A percentile compares a stretch with the other conserved stretches of the same genome.
Evolutionary conservation across 495 filamentous ascomycete genomes (phyloP).

Genomic region (Podospora conica): DNA sequence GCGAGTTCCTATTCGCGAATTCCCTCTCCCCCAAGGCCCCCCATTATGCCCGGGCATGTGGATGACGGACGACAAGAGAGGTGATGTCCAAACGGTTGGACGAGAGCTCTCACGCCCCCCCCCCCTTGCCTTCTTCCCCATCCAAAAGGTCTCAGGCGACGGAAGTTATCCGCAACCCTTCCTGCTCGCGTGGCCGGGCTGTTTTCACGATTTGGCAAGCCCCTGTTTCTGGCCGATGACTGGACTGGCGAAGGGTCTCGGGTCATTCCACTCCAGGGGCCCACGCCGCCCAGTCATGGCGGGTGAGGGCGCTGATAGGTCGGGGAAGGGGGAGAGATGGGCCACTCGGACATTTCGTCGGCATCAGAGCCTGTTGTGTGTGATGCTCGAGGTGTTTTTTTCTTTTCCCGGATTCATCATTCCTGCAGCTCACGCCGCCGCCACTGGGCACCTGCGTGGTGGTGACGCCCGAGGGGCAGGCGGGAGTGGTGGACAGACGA

Average conservation of each 20-base stretch:
- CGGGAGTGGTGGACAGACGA: background rate
- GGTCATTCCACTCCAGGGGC: background rate
- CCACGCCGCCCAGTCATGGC: background rate
- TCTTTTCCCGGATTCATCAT: background rate
- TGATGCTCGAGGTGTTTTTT: background rate
- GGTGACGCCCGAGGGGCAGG: background rate
- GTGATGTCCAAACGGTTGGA: background rate
- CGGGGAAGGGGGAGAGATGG: background rate
- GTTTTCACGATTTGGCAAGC: background rate
- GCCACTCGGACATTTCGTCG: slow-evolving; percentile 9
- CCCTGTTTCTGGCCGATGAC: background rate
- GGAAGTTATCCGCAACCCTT: background rate
- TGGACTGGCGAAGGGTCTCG: slow-evolving; percentile 1
- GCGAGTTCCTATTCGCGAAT: background rate
- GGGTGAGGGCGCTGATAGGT: background rate
- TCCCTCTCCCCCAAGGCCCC: background rate
- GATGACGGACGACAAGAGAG: background rate
- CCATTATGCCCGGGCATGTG: background rate
- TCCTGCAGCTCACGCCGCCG: background rate
- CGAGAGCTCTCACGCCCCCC: background rate
- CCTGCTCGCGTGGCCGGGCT: slow-evolving; percentile 10
- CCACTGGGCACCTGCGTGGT: background rate
- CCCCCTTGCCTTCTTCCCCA: background rate
- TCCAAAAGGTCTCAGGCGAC: background rate
- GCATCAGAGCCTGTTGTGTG: background rate